These are phyloP conservation scores for Centella asiatica DNA, from an alignment of 129 eudicot genomes.

Conservation along the genomic window DNA sequence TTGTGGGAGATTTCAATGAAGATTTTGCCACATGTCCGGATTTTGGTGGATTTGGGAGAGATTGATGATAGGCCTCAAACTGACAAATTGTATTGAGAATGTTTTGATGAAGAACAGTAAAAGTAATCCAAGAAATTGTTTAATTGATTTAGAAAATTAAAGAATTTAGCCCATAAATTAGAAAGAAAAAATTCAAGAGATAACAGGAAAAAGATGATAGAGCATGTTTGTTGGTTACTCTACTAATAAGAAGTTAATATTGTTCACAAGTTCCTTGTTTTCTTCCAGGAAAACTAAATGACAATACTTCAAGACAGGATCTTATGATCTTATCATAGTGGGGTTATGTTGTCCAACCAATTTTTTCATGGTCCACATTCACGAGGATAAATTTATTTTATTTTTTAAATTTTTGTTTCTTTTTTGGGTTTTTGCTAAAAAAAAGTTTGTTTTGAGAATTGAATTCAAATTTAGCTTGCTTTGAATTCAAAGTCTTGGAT, in stretches of 20 bases:
- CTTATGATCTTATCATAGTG: conserved; percentile 11
- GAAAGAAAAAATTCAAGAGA: neutral
- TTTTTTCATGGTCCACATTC: neutral
- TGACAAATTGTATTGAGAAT: neutral
- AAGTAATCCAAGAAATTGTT: neutral
- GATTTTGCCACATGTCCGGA: neutral
- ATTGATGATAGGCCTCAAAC: neutral
- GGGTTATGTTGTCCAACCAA: conserved; percentile 11
- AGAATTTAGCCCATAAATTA: neutral
- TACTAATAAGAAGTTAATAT: neutral
- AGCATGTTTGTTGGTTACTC: neutral
- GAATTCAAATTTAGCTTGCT: too few relatives aligned
- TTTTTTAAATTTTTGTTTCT: neutral
- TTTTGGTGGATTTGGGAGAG: neutral
- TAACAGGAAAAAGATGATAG: neutral
- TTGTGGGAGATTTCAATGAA: neutral
- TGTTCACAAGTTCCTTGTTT: neutral
- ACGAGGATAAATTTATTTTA: neutral
- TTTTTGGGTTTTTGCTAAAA: neutral
- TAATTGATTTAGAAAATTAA: too few relatives aligned
- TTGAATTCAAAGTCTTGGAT: too few relatives aligned
- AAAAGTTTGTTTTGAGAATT: too few relatives aligned
- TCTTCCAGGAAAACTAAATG: conserved; percentile 1
- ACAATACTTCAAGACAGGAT: conserved; percentile 9
- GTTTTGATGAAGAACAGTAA: neutral